Base-by-base conservation (phyloP, 495 filamentous ascomycete genomes). In the Thermochaetoides thermophila region DNA sequence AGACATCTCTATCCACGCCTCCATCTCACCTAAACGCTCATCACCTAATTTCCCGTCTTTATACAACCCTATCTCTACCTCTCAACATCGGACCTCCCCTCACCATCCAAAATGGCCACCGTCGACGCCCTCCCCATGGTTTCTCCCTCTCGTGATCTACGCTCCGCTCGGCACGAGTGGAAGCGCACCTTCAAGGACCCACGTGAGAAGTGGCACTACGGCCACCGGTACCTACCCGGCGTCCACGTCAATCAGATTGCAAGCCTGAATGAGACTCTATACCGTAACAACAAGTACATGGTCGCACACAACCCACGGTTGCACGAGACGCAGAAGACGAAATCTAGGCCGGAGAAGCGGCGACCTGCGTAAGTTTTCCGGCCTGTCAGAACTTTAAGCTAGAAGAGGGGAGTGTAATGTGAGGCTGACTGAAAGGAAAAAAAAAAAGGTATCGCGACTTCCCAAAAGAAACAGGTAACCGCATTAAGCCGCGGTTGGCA, bases 161-260 rank as follows among this genome's bases (percentile, higher is more conserved):
- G 62, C 42, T 54, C 57, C 44, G 49, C 44, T 25, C 45, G 48
- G 28, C 48, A 53, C 33, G 58, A 59, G 43, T 53, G 50, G 40
- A 62, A 61, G 51, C 59, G 60, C 32, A 39, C 34, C 53, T n/a
- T n/a, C n/a, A 64, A 63, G 45, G 55, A 62, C 39, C 49, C 51
- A 7, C 32, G 32, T 10, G 32, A 43, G 24, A 66, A 66, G 44
- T 66, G 62, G 62, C 39, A 45, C 13, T 44, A 48, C 7, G 60
- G 62, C 16, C n/a, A 27, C 13, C 49, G 52, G 5, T 36, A 39
- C 8, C 39, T 39, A 14, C 10, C 40, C 18, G 59, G 58, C 16
- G 44, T 53, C 15, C 22, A 27, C 10, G 21, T 24, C 15, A 42
- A 46, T 15, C 16, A 20, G 15, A 11, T 37, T n/a, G n/a, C n/a